Evolutionary conservation across 305 asterid genomes (phyloP).

Genomic region (Fraxinus velutina): DNA sequence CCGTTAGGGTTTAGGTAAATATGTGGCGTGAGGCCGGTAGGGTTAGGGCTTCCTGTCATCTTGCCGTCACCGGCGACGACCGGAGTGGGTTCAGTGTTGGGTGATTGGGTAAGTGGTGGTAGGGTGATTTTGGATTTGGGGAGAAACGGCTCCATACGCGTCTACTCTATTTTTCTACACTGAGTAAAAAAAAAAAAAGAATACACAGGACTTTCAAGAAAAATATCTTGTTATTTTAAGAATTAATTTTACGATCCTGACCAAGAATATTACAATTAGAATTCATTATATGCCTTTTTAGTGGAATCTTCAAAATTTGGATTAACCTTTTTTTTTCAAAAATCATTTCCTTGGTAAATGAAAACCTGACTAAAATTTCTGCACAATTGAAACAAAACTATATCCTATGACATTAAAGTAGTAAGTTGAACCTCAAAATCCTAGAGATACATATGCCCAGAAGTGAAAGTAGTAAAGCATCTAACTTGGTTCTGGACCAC

Average conservation of each 20-base stretch:
- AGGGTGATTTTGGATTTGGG: too few species aligned
- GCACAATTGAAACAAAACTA: neutral
- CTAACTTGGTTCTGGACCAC: constrained; percentile 98
- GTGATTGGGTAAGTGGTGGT: too few species aligned
- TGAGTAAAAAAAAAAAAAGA: too few species aligned
- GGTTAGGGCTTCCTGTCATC: too few species aligned
- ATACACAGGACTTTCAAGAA: neutral
- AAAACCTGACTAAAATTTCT: neutral
- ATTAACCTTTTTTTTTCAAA: neutral
- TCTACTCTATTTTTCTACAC: too few species aligned
- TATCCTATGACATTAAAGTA: neutral
- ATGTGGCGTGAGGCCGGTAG: too few species aligned
- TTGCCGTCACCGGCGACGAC: too few species aligned
- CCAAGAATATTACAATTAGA: neutral
- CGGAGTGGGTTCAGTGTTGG: too few species aligned
- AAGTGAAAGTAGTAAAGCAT: constrained; percentile 57
- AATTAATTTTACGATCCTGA: neutral
- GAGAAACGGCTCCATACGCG: too few species aligned
- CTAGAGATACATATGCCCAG: constrained; percentile 46
- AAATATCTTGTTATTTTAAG: neutral
- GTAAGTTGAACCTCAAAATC: constrained; percentile 20
- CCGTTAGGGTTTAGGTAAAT: too few species aligned
- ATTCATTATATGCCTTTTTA: neutral
- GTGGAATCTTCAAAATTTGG: neutral
- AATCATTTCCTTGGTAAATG: neutral